These are phyloP conservation scores for Globisporangium nunn DNA, from an alignment of 352 stramenopile genomes.

Conservation along the genomic window DNA sequence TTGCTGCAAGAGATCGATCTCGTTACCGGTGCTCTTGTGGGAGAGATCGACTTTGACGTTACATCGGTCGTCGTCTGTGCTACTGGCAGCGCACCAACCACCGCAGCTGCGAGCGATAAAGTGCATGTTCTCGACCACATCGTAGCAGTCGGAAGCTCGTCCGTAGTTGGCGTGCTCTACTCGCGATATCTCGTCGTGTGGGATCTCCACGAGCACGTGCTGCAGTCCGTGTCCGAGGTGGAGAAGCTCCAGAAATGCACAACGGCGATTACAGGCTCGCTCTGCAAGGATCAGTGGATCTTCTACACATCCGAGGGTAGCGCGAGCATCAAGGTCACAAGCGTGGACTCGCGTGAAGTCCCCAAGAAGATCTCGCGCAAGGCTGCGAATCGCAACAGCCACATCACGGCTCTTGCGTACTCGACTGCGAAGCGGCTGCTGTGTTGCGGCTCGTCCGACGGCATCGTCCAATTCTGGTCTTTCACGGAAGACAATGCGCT, in stretches of 20 bases:
- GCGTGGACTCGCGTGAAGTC: constrained; percentile 35
- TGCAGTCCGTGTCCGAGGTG: constrained; percentile 54
- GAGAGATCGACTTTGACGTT: constrained; percentile 64
- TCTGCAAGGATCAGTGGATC: constrained; percentile 50
- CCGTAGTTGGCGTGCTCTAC: constrained; percentile 53
- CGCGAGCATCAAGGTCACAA: constrained; percentile 58
- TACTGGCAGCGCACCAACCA: background rate
- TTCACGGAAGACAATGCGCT: constrained; percentile 39
- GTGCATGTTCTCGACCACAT: constrained; percentile 41
- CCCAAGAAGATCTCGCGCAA: constrained; percentile 74
- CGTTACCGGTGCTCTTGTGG: constrained; percentile 37
- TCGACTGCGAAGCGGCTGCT: constrained; percentile 41
- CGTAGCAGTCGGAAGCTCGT: constrained; percentile 30
- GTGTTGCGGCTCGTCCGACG: constrained; percentile 54
- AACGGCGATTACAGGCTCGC: constrained; percentile 38
- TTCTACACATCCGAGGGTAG: constrained; percentile 73
- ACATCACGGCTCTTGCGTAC: constrained; percentile 50
- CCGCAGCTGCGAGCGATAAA: constrained; percentile 4
- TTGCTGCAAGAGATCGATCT: constrained; percentile 62
- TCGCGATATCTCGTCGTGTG: constrained; percentile 47
- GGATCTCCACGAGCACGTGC: constrained; percentile 52
- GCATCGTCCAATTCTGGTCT: constrained; percentile 53
- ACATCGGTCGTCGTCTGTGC: constrained; percentile 11
- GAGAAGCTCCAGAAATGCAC: constrained; percentile 62
- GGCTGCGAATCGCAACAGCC: constrained; percentile 43